These are phyloP conservation scores for Pseudocohnilembus persalinus DNA, from an alignment of 169 alveolate species.

Conservation along the genomic window DNA sequence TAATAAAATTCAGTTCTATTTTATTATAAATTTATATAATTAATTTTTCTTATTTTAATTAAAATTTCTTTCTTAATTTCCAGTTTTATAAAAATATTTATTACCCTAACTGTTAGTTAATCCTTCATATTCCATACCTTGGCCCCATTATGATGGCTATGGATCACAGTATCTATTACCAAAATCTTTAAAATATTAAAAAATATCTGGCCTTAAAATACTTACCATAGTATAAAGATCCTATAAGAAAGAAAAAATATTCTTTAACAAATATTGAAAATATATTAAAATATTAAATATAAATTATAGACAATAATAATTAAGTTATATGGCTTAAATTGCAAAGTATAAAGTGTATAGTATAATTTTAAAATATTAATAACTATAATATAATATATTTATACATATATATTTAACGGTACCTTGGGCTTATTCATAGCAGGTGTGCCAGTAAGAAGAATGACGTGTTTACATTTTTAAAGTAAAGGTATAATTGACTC, in stretches of 20 bases:
- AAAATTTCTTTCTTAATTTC: no score
- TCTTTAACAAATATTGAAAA: no score
- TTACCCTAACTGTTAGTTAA: constrained; percentile 43
- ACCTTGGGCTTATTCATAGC: constrained; percentile 70
- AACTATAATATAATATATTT: no score
- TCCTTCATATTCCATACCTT: constrained; percentile 65
- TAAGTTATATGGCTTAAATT: no score
- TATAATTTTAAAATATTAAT: no score
- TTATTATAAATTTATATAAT: no score
- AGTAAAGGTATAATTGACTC: constrained; percentile 63
- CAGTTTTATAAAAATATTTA: no score
- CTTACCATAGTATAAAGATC: constrained; percentile 57
- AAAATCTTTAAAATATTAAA: constrained; percentile 54
- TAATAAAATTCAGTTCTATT: constrained; percentile 63
- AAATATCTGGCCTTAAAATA: constrained; percentile 71
- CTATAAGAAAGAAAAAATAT: background rate
- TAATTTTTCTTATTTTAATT: no score
- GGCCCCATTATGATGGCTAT: constrained; percentile 40
- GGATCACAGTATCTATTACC: constrained; percentile 77
- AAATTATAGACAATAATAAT: no score
- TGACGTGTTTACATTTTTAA: constrained; percentile 54
- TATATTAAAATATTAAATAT: no score
- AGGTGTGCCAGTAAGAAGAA: constrained; percentile 80
- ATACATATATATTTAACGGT: background rate
- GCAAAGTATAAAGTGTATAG: no score